Evolutionary conservation across 331 rosid genomes (phyloP), one percentile per base, ranked within the genome.

Genomic region (Quercus phellos): DNA sequence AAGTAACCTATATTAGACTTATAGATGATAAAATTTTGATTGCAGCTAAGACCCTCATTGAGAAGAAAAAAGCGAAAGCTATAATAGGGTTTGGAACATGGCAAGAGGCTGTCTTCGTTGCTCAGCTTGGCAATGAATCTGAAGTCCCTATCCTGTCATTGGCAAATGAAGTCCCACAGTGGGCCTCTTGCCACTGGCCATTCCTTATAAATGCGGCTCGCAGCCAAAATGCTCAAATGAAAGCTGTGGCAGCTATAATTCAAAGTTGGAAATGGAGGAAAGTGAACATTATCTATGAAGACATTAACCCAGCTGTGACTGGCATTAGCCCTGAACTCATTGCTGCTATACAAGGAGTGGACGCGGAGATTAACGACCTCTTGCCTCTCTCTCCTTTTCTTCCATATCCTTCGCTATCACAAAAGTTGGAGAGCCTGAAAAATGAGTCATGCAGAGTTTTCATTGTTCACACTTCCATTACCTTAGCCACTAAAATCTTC

Each of bases 201-300:
- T 79, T 79, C 74, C 76, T 79, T 16, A 30, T 79, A 29, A 69
- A 72, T 50, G 82, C 73, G 2, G 67, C 77, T 18, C 63, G 72
- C 18, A 61, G 13, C 2, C 19, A 61, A n/a, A 22, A 29, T 9
- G 4, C 35, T 29, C 82, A 72, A 35, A 79, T 79, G 59, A 50
- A 79, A 51, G 82, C 56, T 18, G 27, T 72, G 32, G 82, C 58
- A 42, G 71, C 78, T 13, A 32, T 79, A 9, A 24, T 72, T 71
- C 53, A 51, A 17, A 59, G 26, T n/a, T 79, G 73, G 82, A 17
- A 72, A 66, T 72, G 74, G 78, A 10, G 70, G 6, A 55, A 75
- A 68, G 84, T 75, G 51, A 74, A 60, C 30, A 27, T 80, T 30
- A 80, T 80, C 19, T 80, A 74, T 27, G 84, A 68, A 58, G 79